Evolutionary conservation across 495 filamentous ascomycete genomes (phyloP), one percentile per base, ranked within the genome.

Genomic region (Podospora sp.): DNA sequence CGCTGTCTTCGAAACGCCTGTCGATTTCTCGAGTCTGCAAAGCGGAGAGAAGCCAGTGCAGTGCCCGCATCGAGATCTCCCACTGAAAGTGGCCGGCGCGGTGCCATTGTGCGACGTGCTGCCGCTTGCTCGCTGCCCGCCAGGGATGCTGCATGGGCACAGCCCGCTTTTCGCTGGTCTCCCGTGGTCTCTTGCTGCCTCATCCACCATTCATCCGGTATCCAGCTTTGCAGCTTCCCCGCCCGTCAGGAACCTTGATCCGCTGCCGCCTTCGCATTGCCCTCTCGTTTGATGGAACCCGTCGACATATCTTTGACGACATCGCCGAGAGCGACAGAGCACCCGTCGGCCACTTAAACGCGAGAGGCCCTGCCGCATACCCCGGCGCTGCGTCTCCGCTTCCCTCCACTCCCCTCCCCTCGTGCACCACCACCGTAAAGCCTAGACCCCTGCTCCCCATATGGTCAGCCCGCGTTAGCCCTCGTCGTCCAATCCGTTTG

Each of bases 241-340:
- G 27, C 50, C 59, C 40, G 29, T 33, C 46, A 53, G n/a, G 46
- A 60, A 60, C 60, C 60, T 51, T 60, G 46, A 63, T 64, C 49
- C 55, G 22, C 25, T 36, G 25, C 55, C 66, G 53, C 60, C 24
- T 65, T 56, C 21, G 53, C 66, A 52, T 26, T 59, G 35, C 53
- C 35, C 22, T 40, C 27, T 35, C 62, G 40, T 46, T 65, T 53
- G 62, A 60, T 66, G 64, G 56, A 35, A 40, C 27, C 52, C 49
- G 55, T 36, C 56, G 60, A 66, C 70, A 69, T 68, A 66, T 70
- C 67, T 58, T 71, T 75, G 72, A 76, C 73, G 73, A 68, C 72
- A 74, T 75, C 57, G 62, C 68, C 66, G 67, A 71, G 60, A 65
- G 57, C 36, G 51, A 59, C 65, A 73, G 66, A n/a, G 20, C 61